Evolutionary conservation across 2,329 filamentous ascomycete genomes (phyloP).

Genomic region (Neurospora sp.): DNA sequence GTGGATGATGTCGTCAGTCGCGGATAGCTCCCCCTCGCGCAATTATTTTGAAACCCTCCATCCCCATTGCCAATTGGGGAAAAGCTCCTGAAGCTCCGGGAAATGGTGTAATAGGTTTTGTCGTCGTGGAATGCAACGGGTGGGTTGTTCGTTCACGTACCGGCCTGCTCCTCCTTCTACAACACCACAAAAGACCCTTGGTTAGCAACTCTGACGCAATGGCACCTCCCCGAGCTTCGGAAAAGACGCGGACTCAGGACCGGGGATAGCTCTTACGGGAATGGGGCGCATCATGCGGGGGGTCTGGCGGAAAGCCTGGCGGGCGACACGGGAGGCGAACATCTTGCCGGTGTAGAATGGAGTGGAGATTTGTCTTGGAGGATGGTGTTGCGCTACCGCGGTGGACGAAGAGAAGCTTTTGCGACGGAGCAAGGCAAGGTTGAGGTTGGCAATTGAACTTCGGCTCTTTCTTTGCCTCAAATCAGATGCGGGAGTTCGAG

Average conservation of each 20-base stretch:
- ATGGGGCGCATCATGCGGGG: slow-evolving; percentile 58
- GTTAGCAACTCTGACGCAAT: slow-evolving; percentile 26
- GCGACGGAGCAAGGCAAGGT: slow-evolving; percentile 2
- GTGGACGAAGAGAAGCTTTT: slow-evolving; percentile 8
- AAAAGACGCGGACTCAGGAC: slow-evolving; percentile 12
- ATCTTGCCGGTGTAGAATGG: slow-evolving; percentile 34
- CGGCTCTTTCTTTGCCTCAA: background rate
- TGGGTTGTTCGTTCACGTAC: slow-evolving; percentile 36
- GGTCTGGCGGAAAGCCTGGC: slow-evolving; percentile 59
- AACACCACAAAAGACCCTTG: slow-evolving; percentile 9
- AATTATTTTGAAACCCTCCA: slow-evolving; percentile 1
- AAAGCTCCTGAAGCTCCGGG: background rate
- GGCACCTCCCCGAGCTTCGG: background rate
- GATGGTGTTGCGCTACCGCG: background rate
- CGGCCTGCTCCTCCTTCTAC: slow-evolving; percentile 57
- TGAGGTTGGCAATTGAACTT: slow-evolving; percentile 6
- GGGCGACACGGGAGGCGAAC: slow-evolving; percentile 49
- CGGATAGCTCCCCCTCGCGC: background rate
- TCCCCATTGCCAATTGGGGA: background rate
- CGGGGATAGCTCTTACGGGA: slow-evolving; percentile 50
- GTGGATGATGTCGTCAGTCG: slow-evolving; percentile 15
- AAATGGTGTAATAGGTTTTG: background rate
- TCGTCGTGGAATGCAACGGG: slow-evolving; percentile 3
- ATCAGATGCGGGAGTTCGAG: background rate
- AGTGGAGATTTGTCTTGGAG: slow-evolving; percentile 22